Evolutionary conservation across 768 basidiomycete species (phyloP).

Genomic region (Filobasidium floriforme): DNA sequence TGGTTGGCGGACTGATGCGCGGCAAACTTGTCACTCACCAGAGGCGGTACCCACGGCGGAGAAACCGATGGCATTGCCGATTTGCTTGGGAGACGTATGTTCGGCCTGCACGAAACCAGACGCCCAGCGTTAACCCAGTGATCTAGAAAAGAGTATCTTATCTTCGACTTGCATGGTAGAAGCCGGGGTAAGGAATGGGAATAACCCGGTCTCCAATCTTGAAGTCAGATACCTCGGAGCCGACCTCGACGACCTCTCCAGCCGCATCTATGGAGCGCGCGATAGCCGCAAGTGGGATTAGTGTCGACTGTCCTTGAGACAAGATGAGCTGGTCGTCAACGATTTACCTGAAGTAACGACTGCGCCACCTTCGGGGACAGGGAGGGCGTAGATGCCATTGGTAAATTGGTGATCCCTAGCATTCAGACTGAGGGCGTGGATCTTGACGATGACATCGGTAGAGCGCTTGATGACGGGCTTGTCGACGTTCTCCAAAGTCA

Average conservation of each 20-base stretch:
- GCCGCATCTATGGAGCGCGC: conserved; percentile 24
- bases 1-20: neutral
- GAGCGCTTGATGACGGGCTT: too few relatives aligned
- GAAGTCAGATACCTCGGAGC: conserved; percentile 29
- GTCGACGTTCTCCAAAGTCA: too few relatives aligned
- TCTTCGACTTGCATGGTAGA: conserved; percentile 22
- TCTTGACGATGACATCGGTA: conserved; percentile 30
- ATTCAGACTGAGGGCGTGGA: conserved; percentile 36
- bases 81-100: neutral
- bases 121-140: too few relatives aligned
- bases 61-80: neutral
- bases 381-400: neutral
- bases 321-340: neutral
- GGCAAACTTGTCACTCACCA: neutral
- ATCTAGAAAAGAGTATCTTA: too few relatives aligned
- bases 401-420: conserved; percentile 40
- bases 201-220: conserved; percentile 36
- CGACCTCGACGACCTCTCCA: conserved; percentile 32
- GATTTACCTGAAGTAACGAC: neutral
- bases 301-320: too few relatives aligned
- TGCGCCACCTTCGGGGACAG: too few relatives aligned
- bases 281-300: neutral
- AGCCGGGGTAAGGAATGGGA: conserved; percentile 30
- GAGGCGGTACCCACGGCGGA: neutral
- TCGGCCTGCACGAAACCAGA: too few relatives aligned